phyloP scores from a whole-genome alignment of 2,329 filamentous ascomycete genomes.

The Neonectria ditissima region DNA sequence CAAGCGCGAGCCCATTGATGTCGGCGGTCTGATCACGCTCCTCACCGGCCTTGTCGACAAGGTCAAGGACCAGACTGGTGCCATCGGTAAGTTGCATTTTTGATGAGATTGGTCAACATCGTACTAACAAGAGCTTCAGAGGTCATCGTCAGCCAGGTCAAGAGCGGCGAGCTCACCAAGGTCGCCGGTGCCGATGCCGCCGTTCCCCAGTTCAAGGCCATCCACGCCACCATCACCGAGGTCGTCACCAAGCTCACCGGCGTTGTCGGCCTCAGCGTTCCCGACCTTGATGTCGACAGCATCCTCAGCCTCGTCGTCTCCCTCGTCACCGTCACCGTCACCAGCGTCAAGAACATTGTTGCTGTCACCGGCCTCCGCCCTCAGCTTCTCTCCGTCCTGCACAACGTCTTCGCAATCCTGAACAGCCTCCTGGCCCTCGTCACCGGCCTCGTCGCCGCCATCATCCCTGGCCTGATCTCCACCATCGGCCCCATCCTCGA shows the following conservation, averaged over 20 bases:
- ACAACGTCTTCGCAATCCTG: background rate
- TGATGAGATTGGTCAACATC: too few species aligned
- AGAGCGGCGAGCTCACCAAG: background rate
- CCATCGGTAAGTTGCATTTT: background rate
- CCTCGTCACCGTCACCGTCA: background rate
- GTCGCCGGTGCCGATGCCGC: background rate
- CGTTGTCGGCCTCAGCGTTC: background rate
- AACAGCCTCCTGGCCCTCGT: background rate
- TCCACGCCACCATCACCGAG: background rate
- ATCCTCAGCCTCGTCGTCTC: background rate
- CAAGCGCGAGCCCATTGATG: background rate
- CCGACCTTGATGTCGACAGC: background rate
- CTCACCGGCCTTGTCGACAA: background rate
- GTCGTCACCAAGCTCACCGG: conserved; percentile 4
- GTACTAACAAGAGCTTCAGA: background rate
- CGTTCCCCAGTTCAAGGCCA: background rate
- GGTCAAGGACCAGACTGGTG: background rate
- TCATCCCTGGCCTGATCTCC: background rate
- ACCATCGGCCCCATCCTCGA: background rate
- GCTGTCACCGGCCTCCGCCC: conserved; percentile 4
- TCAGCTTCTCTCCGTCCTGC: background rate
- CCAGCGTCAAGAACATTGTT: background rate
- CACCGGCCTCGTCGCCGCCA: background rate
- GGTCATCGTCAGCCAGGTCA: background rate
- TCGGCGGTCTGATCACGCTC: background rate